phyloP scores from a whole-genome alignment of 169 alveolate genomes.

The Eimeria maxima region DNA sequence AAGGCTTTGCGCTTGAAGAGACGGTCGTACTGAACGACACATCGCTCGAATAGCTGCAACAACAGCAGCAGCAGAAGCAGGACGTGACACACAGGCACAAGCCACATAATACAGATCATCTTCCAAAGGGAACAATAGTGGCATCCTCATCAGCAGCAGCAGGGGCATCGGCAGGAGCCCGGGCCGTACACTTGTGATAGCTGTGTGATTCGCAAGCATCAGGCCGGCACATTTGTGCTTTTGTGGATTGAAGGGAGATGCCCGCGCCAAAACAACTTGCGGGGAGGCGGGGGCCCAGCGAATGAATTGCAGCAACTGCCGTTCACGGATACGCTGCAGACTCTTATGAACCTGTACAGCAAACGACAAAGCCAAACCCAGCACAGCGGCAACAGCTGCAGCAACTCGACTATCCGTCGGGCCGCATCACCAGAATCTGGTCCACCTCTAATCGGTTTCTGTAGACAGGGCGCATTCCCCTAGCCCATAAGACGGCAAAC shows the following conservation, averaged over 20 bases:
- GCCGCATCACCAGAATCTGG: constrained; percentile 87
- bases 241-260: constrained; percentile 97
- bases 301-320: constrained; percentile 93
- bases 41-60: constrained; percentile 87
- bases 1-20: constrained; percentile 98
- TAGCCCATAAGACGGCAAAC: no score
- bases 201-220: constrained; percentile 99
- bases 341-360: constrained; percentile 94
- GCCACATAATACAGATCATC: neutral
- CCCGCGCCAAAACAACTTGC: constrained; percentile 98
- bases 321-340: constrained; percentile 95
- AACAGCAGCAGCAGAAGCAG: constrained; percentile 62
- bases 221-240: constrained; percentile 98
- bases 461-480: no score
- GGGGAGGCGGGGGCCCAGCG: constrained; percentile 99
- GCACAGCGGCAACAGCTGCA: neutral
- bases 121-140: neutral
- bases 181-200: constrained; percentile 93
- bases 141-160: neutral
- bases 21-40: constrained; percentile 96
- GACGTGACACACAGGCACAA: neutral
- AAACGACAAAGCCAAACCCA: neutral
- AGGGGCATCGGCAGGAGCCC: constrained; percentile 65
- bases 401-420: constrained; percentile 39
- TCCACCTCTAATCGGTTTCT: constrained; percentile 86